Conservation (phyloP, 345 rosid genomes). For the Diplotaxis tenuifolia region DNA sequence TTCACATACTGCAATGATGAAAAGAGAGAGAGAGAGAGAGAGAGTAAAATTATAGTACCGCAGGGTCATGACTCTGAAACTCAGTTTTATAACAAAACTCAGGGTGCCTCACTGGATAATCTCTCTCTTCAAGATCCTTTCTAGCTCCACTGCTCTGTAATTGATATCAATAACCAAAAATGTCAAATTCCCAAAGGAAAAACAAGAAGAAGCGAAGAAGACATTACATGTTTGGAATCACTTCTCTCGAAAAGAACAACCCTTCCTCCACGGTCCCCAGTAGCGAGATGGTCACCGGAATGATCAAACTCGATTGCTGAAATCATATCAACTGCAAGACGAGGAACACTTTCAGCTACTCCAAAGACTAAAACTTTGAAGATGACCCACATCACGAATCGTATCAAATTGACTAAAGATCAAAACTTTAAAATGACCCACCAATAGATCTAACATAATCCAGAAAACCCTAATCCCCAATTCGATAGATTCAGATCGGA, state of each 20-base stretch:
- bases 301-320: constrained; percentile 88
- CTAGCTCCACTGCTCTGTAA: constrained; percentile 61
- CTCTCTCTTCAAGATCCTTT: constrained; percentile 68
- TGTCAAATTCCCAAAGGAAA: neutral
- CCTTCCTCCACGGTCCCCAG: constrained; percentile 97
- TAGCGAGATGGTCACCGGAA: constrained; percentile 81
- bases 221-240: constrained; percentile 64
- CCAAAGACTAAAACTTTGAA: neutral
- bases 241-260: constrained; percentile 94
- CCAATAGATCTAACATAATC: constrained; percentile 18
- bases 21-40: neutral
- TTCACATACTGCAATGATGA: neutral
- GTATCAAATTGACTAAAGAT: neutral
- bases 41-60: constrained; percentile 47
- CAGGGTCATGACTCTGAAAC: constrained; percentile 97
- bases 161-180: constrained; percentile 23
- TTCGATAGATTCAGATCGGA: neutral
- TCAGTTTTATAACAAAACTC: constrained; percentile 93
- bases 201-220: constrained; percentile 13
- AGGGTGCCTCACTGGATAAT: constrained; percentile 61
- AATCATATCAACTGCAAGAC: constrained; percentile 78
- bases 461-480: constrained; percentile 7
- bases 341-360: neutral
- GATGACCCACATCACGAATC: neutral
- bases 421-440: neutral